phyloP scores from a whole-genome alignment of 257 asterid species.

The Oldenlandia corymbosa region DNA sequence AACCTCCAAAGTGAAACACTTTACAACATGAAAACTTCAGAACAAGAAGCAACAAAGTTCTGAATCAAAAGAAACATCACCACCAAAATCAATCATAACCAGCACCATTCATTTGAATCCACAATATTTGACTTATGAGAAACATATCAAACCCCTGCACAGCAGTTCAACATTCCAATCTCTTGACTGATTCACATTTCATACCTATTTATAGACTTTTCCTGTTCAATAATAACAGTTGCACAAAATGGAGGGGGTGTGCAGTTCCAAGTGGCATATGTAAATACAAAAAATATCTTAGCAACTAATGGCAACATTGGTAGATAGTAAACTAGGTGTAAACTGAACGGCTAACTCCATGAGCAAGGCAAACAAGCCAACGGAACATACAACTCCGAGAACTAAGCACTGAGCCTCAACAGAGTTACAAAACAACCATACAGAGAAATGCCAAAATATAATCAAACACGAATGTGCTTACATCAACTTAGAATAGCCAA shows the following conservation, averaged over 20 bases:
- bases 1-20: not conserved
- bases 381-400: not conserved
- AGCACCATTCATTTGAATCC: too few species aligned
- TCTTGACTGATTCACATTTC: not conserved
- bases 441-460: not conserved
- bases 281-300: not conserved
- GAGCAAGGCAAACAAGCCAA: too few species aligned
- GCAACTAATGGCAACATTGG: not conserved
- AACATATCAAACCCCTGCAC: too few species aligned
- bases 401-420: not conserved
- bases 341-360: not conserved
- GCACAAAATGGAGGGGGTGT: not conserved
- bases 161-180: not conserved
- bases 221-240: not conserved
- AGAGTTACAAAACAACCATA: not conserved
- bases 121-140: too few species aligned
- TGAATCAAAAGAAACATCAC: too few species aligned
- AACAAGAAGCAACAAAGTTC: too few species aligned
- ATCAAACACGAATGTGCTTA: not conserved
- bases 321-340: not conserved
- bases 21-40: not conserved
- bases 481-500: slow-evolving; percentile 5
- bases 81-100: too few species aligned
- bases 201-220: not conserved
- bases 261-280: not conserved